Evolutionary conservation across 2,329 filamentous ascomycete species (phyloP), one percentile per base, ranked within the genome.

Genomic region (Cladorrhinum sp.): DNA sequence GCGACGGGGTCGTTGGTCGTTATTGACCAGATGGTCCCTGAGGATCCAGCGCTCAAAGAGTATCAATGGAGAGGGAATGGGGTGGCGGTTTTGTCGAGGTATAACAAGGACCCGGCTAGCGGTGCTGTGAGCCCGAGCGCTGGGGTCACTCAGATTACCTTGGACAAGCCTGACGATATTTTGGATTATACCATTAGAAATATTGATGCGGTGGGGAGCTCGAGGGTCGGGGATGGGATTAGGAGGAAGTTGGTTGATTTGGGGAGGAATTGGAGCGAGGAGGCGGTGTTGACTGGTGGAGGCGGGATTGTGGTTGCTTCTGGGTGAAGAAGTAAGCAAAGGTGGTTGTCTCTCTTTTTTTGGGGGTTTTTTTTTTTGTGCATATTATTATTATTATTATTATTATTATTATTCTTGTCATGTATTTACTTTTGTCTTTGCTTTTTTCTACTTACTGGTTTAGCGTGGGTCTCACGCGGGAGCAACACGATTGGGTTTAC

Each of bases 201-300:
- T 16, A 71, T 82, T 8, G 73, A 76, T 5, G 72, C 73, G 3
- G 76, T 77, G 4, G 59, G 73, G n/a, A 77, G 75, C 64, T 75
- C 75, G 1, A 73, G 78, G 2, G 70, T 82, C 10, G 72, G 75
- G 18, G 78, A 80, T 48, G 79, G 79, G 14, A 77, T 82, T 55
- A 73, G 71, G 58, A 73, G 79, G 33, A 81, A 81, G 70, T 71
- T 82, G 3, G 60, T 73, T 0, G 57, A 70, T 0, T 67, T 81
- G n/a, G 69, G 70, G 1, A 68, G 61, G 2, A 74, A 75, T 65
- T 81, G 79, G 79, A 72, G 65, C n/a, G 58, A 69, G 2, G 72
- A 76, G 18, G 2, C 33, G 12, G 12, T 36, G 3, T 36, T 36
- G 12, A 16, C 33, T 16, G 33, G 33, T 10, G 33, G 9, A 36